Base-by-base conservation (phyloP, 2,329 filamentous ascomycete species). In the Passalora sequoiae region DNA sequence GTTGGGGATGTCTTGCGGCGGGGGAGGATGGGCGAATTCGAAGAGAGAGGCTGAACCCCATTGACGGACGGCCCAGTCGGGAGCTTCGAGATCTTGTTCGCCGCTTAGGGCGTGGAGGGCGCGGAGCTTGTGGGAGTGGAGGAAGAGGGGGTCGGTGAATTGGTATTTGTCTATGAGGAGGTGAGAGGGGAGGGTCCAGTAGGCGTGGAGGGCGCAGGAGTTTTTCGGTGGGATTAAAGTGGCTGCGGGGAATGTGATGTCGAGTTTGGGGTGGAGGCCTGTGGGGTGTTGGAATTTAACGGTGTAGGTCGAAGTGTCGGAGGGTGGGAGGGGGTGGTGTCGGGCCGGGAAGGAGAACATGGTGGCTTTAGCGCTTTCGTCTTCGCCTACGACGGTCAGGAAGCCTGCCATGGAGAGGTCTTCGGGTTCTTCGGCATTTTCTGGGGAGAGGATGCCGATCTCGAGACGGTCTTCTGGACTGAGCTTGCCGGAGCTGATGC, bases 121-220 rank as follows among this genome's bases (percentile, higher is more conserved):
- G 2, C 75, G 72, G 15, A 96, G 74, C 59, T 94, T 87, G 58
- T 94, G 88, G 1, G 87, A 89, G 3, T 78, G 66, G 21, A 94
- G 75, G 67, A 94, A 92, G 4, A 95, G 73, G 0, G 76, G 66
- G 62, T 89, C 86, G 17, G 71, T 73, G 47, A 96, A 76, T 65
- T 94, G 88, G 67, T 95, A 94, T 59, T 83, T 82, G 69, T 97
- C 91, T 28, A 85, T 79, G 66, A 97, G 96, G 49, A 96, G 73
- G 37, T 75, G 69, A 19, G 83, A 85, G 1, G 91, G 89, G 2
- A 96, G 77, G 0, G 87, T 94, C 19, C 95, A 69, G 65, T 94
- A 87, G 8, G 85, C 77, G 66, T 95, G 82, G 1, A 89, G 71
- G 12, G 76, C 75, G 65, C 91, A 96, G 21, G 71, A 68, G 19